These are phyloP conservation scores for Hypoxylon cercidicola DNA, from an alignment of 495 filamentous ascomycete genomes.

Conservation along the genomic window DNA sequence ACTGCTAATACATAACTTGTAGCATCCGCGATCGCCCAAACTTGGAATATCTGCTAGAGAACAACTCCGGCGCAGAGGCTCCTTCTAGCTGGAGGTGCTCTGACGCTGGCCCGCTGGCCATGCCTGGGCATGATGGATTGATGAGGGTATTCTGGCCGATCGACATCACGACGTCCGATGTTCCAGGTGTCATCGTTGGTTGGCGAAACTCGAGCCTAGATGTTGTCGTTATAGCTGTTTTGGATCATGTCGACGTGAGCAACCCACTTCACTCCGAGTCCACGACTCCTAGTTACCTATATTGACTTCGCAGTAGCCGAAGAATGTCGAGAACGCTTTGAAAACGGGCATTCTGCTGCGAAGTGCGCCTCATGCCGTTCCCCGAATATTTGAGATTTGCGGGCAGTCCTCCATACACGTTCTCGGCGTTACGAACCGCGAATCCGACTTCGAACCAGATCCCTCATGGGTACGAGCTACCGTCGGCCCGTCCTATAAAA, in stretches of 20 bases:
- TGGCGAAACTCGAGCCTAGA: constrained; percentile 95
- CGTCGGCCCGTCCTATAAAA: constrained; percentile 63
- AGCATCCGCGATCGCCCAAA: constrained; percentile 87
- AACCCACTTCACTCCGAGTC: neutral
- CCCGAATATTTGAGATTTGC: constrained; percentile 84
- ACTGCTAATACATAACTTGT: constrained; percentile 10
- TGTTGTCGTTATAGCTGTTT: constrained; percentile 85
- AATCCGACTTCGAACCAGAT: constrained; percentile 64
- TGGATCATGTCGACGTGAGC: constrained; percentile 90
- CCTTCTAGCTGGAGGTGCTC: constrained; percentile 72
- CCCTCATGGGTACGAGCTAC: constrained; percentile 76
- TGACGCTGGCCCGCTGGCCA: constrained; percentile 56
- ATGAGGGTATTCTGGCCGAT: constrained; percentile 98
- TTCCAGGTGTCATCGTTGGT: constrained; percentile 87
- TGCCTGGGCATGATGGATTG: constrained; percentile 95
- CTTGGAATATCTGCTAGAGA: constrained; percentile 93
- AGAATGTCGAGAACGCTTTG: constrained; percentile 88
- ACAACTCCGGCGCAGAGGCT: constrained; percentile 92
- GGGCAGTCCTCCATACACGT: constrained; percentile 85
- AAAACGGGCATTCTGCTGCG: constrained; percentile 85
- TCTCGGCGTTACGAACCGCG: constrained; percentile 79
- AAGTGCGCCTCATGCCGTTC: constrained; percentile 81
- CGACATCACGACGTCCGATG: constrained; percentile 77
- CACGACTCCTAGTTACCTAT: neutral
- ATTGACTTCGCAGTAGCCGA: constrained; percentile 50